Base-by-base conservation (phyloP, 2,329 filamentous ascomycete species). In the Rhinocladiella similis region DNA sequence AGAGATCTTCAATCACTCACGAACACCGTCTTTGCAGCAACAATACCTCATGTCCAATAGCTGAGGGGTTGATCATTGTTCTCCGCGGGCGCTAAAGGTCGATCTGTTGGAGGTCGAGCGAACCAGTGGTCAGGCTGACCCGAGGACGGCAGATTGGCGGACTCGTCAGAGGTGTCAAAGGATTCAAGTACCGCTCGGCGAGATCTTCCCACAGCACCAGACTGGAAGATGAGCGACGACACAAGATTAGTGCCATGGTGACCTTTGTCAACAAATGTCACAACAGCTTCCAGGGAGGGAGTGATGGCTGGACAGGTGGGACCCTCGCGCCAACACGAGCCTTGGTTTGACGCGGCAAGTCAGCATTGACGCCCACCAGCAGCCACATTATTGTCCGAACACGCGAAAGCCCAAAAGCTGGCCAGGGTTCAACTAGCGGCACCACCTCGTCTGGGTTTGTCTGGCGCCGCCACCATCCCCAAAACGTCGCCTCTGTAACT, bases 381-480 rank as follows among this genome's bases (percentile, higher is more conserved):
- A 41, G 38, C 38, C 20, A 16, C 43, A 22, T 27, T 43, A 43
- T 13, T 27, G n/a, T 22, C 43, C 43, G 43, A 27, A 27, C 43
- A 46, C 43, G 43, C 43, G 43, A 46, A 43, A 22, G 38, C 14
- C 38, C 38, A 41, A 41, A 41, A 20, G 12, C 4, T n/a, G 42
- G 5, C 19, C 42, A 46, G 39, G 39, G 20, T 16, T 45, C 12
- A 19, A 18, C 19, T 27, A 50, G 33, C 33, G 18, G 47, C 27
- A 50, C 35, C 14, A 25, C 22, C 43, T 39, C 22, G 43, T 20
- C 33, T 54, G 42, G 27, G 20, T 18, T 27, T 53, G 35, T 29
- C 50, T 39, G 36, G 43, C 50, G 50, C 51, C 45, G 41, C 43
- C 47, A 27, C 25, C 20, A 36, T 22, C 51, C 43, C 51, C 42